Percentiles rank a stretch among this genome's conserved stretches.
phyloP scores from a whole-genome alignment of 306 rosid genomes.

The cucumber (Cucumis sativus) region DNA sequence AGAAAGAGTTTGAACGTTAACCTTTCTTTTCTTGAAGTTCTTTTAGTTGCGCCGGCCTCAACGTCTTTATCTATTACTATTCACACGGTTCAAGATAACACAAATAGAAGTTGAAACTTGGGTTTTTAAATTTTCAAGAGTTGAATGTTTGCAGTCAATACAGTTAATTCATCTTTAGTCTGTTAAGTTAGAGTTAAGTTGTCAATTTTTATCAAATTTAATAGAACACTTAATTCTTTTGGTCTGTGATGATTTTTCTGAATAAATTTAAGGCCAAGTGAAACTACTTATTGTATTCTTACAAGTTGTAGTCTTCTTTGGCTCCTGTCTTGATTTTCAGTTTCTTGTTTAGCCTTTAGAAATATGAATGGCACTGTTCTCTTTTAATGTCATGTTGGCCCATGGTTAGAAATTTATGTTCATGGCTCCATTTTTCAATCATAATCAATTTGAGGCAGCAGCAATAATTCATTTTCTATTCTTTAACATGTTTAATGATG shows the following conservation, averaged over 20 bases:
- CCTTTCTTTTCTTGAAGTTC: background rate
- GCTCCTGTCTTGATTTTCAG: background rate
- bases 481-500: conserved; percentile 10
- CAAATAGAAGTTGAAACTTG: background rate
- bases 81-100: background rate
- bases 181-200: background rate
- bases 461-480: conserved; percentile 6
- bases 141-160: background rate
- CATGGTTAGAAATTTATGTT: background rate
- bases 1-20: background rate
- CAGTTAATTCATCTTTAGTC: background rate
- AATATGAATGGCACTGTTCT: background rate
- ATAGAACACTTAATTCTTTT: background rate
- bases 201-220: background rate
- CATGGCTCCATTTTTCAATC: background rate
- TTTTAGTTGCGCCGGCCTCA: background rate
- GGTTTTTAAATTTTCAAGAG: background rate
- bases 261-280: background rate
- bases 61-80: background rate
- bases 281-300: background rate
- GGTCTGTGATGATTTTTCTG: background rate
- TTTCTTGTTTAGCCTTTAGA: background rate
- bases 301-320: background rate
- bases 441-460: background rate
- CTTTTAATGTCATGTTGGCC: background rate